Percentiles rank a stretch among this genome's conserved stretches.
Evolutionary conservation across 139 green algal genomes (phyloP).

Genomic region (Chlorella sp.): DNA sequence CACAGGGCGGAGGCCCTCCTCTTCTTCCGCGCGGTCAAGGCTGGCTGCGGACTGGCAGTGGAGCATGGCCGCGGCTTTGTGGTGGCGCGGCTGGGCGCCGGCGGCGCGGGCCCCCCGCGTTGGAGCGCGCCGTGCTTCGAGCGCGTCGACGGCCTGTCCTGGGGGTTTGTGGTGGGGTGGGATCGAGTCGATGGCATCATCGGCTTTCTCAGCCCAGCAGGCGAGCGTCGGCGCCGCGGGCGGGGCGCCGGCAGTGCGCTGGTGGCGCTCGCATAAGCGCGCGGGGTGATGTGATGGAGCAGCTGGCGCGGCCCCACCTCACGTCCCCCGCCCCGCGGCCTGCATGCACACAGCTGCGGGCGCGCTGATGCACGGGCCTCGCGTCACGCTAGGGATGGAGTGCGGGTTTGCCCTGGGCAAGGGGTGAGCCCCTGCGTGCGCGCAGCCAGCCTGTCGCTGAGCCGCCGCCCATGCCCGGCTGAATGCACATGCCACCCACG

Average conservation of each 20-base stretch:
- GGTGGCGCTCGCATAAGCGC: neutral
- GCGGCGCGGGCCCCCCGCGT: neutral
- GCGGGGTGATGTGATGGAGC: constrained; percentile 1
- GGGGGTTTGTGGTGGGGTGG: neutral
- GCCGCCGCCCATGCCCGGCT: no score
- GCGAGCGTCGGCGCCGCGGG: no score
- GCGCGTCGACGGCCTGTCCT: neutral
- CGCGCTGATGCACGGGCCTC: no score
- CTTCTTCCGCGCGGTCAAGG: neutral
- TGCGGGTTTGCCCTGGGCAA: no score
- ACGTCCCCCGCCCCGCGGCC: neutral
- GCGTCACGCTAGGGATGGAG: no score
- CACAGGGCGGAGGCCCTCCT: constrained; percentile 1
- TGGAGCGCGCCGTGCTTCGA: neutral
- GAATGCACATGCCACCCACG: no score
- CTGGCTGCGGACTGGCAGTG: neutral
- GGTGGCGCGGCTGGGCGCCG: constrained; percentile 1
- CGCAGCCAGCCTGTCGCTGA: no score
- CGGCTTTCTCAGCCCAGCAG: no score
- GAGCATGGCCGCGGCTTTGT: neutral
- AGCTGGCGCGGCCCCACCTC: neutral
- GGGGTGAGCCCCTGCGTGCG: no score
- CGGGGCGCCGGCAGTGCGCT: neutral
- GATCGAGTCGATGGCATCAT: neutral
- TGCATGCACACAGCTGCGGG: neutral